A percentile compares a stretch with the other conserved stretches of the same genome.
Evolutionary conservation across 139 green algal genomes (phyloP).

Genomic region (Micromonas pusilla): DNA sequence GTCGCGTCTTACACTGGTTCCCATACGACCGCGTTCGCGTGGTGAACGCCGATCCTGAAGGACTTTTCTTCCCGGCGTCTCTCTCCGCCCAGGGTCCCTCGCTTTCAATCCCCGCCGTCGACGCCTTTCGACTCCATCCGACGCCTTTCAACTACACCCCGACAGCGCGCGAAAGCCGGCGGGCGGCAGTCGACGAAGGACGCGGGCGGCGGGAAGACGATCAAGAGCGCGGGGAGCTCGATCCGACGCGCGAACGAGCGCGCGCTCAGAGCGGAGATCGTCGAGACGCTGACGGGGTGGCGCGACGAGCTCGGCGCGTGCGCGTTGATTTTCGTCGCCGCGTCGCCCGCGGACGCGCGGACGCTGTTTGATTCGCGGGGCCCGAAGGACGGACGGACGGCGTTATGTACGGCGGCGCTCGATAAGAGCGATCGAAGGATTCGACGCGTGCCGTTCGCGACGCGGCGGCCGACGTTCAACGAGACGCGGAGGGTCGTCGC

Average conservation of each 20-base stretch:
- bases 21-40: no score
- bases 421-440: conserved; percentile 50
- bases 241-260: conserved; percentile 85
- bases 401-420: not conserved
- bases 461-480: conserved; percentile 70
- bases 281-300: conserved; percentile 51
- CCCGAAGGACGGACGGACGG: not conserved
- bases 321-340: conserved; percentile 55
- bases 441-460: conserved; percentile 64
- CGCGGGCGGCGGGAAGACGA: conserved; percentile 63
- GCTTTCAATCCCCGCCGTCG: no score
- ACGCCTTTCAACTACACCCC: no score
- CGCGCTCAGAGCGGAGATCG: conserved; percentile 55
- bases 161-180: conserved; percentile 77
- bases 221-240: conserved; percentile 66
- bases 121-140: no score
- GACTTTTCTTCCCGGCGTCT: no score
- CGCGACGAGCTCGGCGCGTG: conserved; percentile 33
- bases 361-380: conserved; percentile 35
- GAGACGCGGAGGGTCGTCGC: conserved; percentile 56
- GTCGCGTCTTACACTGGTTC: no score
- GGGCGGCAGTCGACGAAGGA: conserved; percentile 83
- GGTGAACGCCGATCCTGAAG: no score
- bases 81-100: no score
- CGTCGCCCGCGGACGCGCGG: conserved; percentile 44